Evolutionary conservation across 495 filamentous ascomycete species (phyloP), one percentile per base, ranked within the genome.

Genomic region (Penicillium waksmanii): DNA sequence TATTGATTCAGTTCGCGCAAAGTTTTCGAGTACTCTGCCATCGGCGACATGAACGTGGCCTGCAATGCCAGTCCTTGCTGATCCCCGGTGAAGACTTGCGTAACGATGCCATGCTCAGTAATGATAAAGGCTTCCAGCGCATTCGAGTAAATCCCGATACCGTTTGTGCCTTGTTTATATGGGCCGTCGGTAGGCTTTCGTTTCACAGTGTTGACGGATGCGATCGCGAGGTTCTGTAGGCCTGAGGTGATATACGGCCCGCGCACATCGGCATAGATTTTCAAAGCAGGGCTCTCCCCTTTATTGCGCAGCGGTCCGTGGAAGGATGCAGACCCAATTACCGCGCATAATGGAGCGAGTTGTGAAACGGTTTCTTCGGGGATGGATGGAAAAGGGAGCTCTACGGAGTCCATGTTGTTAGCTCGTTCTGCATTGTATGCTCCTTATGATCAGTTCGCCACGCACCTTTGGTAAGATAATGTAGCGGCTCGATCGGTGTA

Each of bases 151-250:
- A 87, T 90, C 0, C 89, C 90, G 62, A 98, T 96, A 15, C 92
- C 95, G 73, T 93, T 97, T 25, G 91, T 93, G n/a, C 92, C 93
- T 66, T 92, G 85, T 50, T 88, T 84, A 69, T 99, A 98, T 34
- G 93, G 84, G 1, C 89, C 89, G 66, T 94, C 91, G 0, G 86
- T 80, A 15, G 85, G 83, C 69, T 88, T 88, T 68, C 92, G 89
- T 68, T 90, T 92, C 36, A 92, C 87, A 5, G 93, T 97, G 67
- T 87, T 96, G 53, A 96, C 82, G 2, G 92, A 95, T 33, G 95
- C 93, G 43, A 89, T 83, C 1, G 95, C 90, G 18, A 98, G 80
- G 60, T 96, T 97, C 43, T 90, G 84, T 59, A 98, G 71, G 35
- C 88, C 89, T n/a, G 80, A 74, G 7, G 83, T 82, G 42, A 99